Conservation (phyloP, 768 basidiomycete species). For the Hydnomerulius pinastri region DNA sequence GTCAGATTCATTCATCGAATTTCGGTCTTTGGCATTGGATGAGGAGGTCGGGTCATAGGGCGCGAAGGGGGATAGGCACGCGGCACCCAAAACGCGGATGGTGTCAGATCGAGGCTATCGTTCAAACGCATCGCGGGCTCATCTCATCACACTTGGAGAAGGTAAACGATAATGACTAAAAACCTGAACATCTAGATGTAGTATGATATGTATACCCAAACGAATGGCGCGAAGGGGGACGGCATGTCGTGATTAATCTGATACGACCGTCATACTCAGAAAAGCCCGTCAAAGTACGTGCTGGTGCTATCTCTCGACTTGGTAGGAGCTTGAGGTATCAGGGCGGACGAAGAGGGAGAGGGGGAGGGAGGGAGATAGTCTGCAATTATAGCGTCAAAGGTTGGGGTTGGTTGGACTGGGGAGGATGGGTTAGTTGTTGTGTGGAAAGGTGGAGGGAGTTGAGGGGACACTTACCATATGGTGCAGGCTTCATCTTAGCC, state of each 20-base stretch:
- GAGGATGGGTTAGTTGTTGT: slow-evolving; percentile 8
- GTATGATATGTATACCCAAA: too few species aligned
- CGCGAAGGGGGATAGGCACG: too few species aligned
- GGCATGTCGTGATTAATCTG: too few species aligned
- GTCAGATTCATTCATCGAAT: slow-evolving; percentile 80
- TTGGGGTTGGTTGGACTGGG: slow-evolving; percentile 42
- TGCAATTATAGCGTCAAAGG: slow-evolving; percentile 72
- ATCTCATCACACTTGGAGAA: background rate
- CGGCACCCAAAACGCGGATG: too few species aligned
- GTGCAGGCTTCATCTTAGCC: slow-evolving; percentile 54
- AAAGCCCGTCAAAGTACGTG: slow-evolving; percentile 46
- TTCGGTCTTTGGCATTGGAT: slow-evolving; percentile 41
- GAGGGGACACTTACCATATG: slow-evolving; percentile 41
- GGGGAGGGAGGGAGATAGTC: slow-evolving; percentile 61
- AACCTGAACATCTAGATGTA: background rate
- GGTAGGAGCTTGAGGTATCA: slow-evolving; percentile 5
- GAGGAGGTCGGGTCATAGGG: slow-evolving; percentile 22
- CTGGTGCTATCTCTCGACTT: slow-evolving; percentile 29
- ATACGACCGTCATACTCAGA: too few species aligned
- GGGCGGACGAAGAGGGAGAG: slow-evolving; percentile 10
- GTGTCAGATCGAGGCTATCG: too few species aligned
- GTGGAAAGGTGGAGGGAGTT: background rate
- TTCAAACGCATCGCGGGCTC: background rate
- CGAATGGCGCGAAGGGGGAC: too few species aligned
- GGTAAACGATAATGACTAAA: too few species aligned